Evolutionary conservation across 108 stramenopile genomes (phyloP).

Genomic region (Epipyxis sp.): DNA sequence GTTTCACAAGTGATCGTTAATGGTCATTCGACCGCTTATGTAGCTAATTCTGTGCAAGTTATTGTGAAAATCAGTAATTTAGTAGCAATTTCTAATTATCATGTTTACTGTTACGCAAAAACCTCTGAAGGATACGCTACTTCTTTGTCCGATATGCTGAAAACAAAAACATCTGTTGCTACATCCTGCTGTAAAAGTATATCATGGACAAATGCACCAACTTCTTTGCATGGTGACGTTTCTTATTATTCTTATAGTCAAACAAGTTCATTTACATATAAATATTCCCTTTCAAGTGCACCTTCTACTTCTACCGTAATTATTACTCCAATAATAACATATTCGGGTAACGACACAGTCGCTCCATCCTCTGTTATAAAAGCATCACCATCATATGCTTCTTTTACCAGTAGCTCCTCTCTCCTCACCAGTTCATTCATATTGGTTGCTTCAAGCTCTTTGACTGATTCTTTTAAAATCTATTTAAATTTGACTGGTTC

Average conservation of each 20-base stretch:
- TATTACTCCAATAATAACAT: neutral
- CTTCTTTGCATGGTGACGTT: neutral
- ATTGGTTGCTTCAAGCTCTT: neutral
- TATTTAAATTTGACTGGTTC: neutral
- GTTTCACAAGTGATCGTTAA: neutral
- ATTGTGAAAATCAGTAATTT: neutral
- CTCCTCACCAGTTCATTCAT: neutral
- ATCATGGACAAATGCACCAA: neutral
- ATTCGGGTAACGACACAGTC: neutral
- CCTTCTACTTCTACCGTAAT: neutral
- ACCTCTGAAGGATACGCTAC: neutral
- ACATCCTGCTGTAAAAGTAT: constrained; percentile 8
- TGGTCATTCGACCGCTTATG: neutral
- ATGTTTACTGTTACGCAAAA: neutral
- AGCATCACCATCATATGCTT: neutral
- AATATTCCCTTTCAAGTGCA: neutral
- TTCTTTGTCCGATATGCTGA: neutral
- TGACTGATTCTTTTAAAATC: neutral
- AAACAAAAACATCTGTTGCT: neutral
- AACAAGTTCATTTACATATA: neutral
- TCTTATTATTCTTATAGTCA: neutral
- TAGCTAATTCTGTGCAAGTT: neutral
- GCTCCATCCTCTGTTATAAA: neutral
- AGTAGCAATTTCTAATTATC: neutral
- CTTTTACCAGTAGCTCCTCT: neutral